Conservation (phyloP, 2,329 filamentous ascomycete species). For the Penicillium brevicompactum region DNA sequence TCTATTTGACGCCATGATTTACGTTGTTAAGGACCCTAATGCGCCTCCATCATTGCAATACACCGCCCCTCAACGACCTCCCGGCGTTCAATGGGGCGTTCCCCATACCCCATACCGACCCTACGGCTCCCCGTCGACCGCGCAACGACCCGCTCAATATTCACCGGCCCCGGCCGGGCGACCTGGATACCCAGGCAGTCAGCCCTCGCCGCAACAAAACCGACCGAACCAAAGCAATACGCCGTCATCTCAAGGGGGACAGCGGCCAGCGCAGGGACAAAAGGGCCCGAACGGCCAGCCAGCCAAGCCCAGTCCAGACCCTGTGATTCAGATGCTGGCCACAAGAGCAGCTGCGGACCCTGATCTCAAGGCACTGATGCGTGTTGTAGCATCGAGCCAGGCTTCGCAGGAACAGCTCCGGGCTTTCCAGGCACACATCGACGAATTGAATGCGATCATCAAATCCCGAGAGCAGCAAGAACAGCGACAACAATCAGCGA, state of each 20-base stretch:
- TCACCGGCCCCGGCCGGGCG: constrained; percentile 29
- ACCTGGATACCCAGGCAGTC: constrained; percentile 27
- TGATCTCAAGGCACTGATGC: constrained; percentile 54
- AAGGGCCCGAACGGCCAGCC: constrained; percentile 36
- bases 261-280: constrained; percentile 32
- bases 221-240: constrained; percentile 26
- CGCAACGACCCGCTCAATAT: constrained; percentile 31
- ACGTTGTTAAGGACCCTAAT: constrained; percentile 55
- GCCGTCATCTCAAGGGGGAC: constrained; percentile 25
- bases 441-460: constrained; percentile 54
- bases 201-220: constrained; percentile 24
- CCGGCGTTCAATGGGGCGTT: constrained; percentile 44
- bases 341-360: constrained; percentile 52
- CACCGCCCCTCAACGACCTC: constrained; percentile 41
- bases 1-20: constrained; percentile 61
- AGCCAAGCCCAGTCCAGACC: constrained; percentile 49
- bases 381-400: constrained; percentile 53
- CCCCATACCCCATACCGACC: constrained; percentile 45
- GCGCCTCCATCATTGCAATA: constrained; percentile 42
- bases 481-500: constrained; percentile 29
- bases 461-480: constrained; percentile 47
- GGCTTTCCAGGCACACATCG: constrained; percentile 54
- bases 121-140: constrained; percentile 33
- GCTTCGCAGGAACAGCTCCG: constrained; percentile 52
- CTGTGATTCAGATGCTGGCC: constrained; percentile 57